Base-by-base conservation (phyloP, 257 asterid species). In the Solanum acaule region DNA sequence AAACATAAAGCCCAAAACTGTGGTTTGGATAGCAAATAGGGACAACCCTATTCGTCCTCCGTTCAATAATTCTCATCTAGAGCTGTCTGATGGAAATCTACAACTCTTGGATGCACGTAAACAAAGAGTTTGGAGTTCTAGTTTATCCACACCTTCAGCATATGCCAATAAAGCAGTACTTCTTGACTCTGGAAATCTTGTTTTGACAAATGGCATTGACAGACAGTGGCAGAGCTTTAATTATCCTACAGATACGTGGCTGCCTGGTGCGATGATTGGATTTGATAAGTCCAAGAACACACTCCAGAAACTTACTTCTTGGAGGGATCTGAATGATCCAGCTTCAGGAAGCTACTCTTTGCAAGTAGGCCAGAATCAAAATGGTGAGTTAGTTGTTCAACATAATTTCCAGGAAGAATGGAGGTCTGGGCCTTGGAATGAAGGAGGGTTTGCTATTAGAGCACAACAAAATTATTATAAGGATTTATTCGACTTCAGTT, bases 1-100 rank as follows among this genome's bases (percentile, higher is more conserved):
- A 35, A 90, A 88, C 33, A 82, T 91, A 52, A 79, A 90, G 1
- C 42, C 11, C 0, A 88, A 34, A 89, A 91, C 94, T 2, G 92
- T 91, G 37, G 93, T 90, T 67, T 92, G 94, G 94, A 91, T 92
- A 22, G 93, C 92, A 56, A 92, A 92, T 85, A 89, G 93, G 86
- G 72, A 88, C 78, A 79, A 25, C 44, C 92, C 93, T 46, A 68
- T 90, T 34, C 65, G 15, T 6, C 85, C 65, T 15, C 85, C 85
- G 4, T 40, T 78, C 40, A 79, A 44, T 27, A 44, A 79, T 79
- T 79, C 85, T 79, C 85, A 79, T 44, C 34, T 63, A 63, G 25
- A 59, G 40, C 27, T 63, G 5, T 63, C 38, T 20, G 38, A 68
- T 85, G 87, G 76, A 65, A 85, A 85, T 65, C 78, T 85, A 63